phyloP scores from a whole-genome alignment of 257 asterid genomes.

The Catharanthus roseus region DNA sequence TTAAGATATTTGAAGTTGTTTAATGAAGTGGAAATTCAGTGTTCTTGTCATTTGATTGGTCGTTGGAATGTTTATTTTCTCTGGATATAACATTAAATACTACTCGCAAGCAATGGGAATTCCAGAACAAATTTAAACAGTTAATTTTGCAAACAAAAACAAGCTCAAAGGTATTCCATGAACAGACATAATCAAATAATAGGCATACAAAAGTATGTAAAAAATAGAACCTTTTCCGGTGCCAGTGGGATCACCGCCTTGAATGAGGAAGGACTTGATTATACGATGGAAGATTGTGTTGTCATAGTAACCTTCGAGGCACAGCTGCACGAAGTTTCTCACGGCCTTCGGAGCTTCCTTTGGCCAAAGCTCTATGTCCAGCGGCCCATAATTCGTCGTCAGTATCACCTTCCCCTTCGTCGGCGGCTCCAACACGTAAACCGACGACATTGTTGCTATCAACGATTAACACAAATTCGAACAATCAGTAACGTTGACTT shows the following conservation, averaged over 20 bases:
- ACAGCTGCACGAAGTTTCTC: slow-evolving; percentile 91
- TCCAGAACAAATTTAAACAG: background rate
- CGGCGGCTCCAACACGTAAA: slow-evolving; percentile 94
- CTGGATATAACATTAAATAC: no score
- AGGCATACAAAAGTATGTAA: background rate
- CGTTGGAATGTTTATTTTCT: no score
- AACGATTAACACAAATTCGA: background rate
- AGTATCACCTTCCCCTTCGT: slow-evolving; percentile 85
- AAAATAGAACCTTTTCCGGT: slow-evolving; percentile 58
- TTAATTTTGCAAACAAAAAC: background rate
- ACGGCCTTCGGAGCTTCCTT: slow-evolving; percentile 97
- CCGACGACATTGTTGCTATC: slow-evolving; percentile 59
- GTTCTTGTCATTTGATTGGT: no score
- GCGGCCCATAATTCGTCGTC: slow-evolving; percentile 76
- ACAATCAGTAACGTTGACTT: background rate
- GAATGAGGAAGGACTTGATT: slow-evolving; percentile 74
- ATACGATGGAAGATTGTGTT: slow-evolving; percentile 79
- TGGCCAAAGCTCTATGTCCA: slow-evolving; percentile 97
- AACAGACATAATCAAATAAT: background rate
- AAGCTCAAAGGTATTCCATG: background rate
- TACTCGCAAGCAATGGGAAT: background rate
- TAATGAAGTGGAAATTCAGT: no score
- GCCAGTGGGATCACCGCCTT: slow-evolving; percentile 87
- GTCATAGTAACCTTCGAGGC: slow-evolving; percentile 87
- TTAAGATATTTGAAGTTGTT: no score